Evolutionary conservation across 2,329 filamentous ascomycete species (phyloP).

Genomic region (Alternaria triticina): DNA sequence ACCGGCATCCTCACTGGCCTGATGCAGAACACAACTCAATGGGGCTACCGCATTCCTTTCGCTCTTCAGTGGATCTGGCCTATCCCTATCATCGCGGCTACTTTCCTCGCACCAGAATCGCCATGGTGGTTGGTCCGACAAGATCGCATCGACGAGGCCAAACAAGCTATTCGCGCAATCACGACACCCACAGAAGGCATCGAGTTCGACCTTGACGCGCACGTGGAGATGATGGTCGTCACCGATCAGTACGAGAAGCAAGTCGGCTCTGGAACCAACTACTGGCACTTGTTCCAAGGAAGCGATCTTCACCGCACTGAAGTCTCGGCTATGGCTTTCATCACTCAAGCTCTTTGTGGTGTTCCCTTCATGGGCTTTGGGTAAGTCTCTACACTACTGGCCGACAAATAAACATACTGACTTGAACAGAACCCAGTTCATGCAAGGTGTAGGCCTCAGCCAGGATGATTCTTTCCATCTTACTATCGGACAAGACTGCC

Average conservation of each 20-base stretch:
- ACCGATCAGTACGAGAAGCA: constrained; percentile 78
- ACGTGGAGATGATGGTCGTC: constrained; percentile 86
- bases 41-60: constrained; percentile 68
- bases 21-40: constrained; percentile 67
- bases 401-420: background rate
- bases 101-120: constrained; percentile 71
- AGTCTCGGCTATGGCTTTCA: constrained; percentile 60
- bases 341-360: constrained; percentile 49
- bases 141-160: constrained; percentile 68
- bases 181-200: constrained; percentile 55
- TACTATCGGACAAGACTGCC: constrained; percentile 29
- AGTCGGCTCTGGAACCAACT: constrained; percentile 70
- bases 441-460: constrained; percentile 28
- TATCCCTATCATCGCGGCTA: constrained; percentile 67
- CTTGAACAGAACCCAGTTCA: constrained; percentile 18
- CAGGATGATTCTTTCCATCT: constrained; percentile 33
- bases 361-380: constrained; percentile 35
- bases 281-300: constrained; percentile 81
- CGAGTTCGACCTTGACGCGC: constrained; percentile 54
- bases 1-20: constrained; percentile 72
- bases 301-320: constrained; percentile 79
- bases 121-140: constrained; percentile 53
- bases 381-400: background rate
- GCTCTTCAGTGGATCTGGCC: constrained; percentile 79
- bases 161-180: constrained; percentile 66